Base-by-base conservation (phyloP, 2,329 filamentous ascomycete species). In the Trichoderma breve region DNA sequence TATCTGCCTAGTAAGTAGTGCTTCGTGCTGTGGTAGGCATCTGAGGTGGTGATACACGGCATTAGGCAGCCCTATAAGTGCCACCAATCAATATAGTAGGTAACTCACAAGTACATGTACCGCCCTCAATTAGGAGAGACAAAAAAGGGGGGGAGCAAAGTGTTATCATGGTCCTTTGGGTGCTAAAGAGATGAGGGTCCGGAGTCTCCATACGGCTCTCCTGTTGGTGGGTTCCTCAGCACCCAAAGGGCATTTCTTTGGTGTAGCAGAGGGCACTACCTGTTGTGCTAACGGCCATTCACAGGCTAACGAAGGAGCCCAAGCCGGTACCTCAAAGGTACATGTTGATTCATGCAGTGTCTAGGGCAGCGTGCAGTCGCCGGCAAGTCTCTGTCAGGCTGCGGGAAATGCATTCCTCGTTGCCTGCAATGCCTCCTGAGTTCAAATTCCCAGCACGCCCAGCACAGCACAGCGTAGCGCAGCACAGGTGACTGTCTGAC, bases 401-500 rank as follows among this genome's bases (percentile, higher is more conserved):
- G 39, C 30, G 39, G 39, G 30, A 34, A 61, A 53, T 34, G 57
- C 61, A 60, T 72, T 62, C 62, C 55, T 64, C 55, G 71, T 7
- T 63, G 67, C 71, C 71, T 72, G 39, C 39, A 60, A 7, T 26
- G 55, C 68, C 71, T 73, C 67, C 71, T 71, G 39, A 71, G 68
- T 24, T 66, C 58, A n/a, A 66, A 32, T 57, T 65, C 53, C 67
- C 67, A 71, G 67, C 53, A 14, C 34, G 34, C 53, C 67, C 67
- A 71, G 36, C 36, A 6, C 15, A 43, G 39, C 39, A 43, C 15
- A 43, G 39, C 39, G 3, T 1, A 43, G 39, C 39, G 15, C 15
- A n/a, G 15, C 39, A 43, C 39, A 43, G 39, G 39, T 43, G 39
- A 43, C 39, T n/a, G 36, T 7, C 36, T 39, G 39, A 43, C 39